Base-by-base conservation (phyloP, 1,284 basidiomycete species). In the Phylloboletellus chloephorus region DNA sequence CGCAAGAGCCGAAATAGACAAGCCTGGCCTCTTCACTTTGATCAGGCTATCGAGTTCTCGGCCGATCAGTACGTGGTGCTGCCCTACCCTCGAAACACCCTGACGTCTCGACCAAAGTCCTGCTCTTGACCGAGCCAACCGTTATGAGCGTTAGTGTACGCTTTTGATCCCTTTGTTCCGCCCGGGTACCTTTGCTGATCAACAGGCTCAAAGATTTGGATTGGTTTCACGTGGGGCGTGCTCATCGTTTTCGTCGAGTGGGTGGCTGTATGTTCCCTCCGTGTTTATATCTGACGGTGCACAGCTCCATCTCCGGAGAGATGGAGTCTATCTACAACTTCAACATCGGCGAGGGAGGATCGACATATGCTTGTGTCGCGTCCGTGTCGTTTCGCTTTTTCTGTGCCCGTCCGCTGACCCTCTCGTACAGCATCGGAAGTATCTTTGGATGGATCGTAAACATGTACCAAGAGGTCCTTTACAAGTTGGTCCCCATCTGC, bases 171-270 rank as follows among this genome's bases (percentile, higher is more conserved):
- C 2, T 42, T 34, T 4, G 2, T 12, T 31, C 24, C 11, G 21
- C 28, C 32, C 3, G n/a, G 12, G 26, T 4, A 25, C 17, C 24
- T 3, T 19, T 12, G 25, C 32, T 53, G n/a, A 55, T 37, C 35
- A 13, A 23, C 15, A 13, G 2, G 12, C 5, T 1, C 16, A 15
- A 44, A 74, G 73, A 50, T 78, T 13, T 82, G 78, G 79, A 63
- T 76, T 28, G 73, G 74, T n/a, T 70, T 76, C 34, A 71, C 66
- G 1, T 83, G 80, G 80, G 79, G 79, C 2, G 72, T 82, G 26
- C 62, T 82, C 39, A 83, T 76, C 54, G 70, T 67, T 26, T 61
- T 77, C 46, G 65, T 79, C 17, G 71, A 74, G 61, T 77, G 34
- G 32, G 72, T 60, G 25, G 2, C 8, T 31, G 17, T 39, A 17